A percentile compares a stretch with the other conserved stretches of the same genome.
Conservation (phyloP, 805 yeast genomes). For the Starmerella floricola region DNA sequence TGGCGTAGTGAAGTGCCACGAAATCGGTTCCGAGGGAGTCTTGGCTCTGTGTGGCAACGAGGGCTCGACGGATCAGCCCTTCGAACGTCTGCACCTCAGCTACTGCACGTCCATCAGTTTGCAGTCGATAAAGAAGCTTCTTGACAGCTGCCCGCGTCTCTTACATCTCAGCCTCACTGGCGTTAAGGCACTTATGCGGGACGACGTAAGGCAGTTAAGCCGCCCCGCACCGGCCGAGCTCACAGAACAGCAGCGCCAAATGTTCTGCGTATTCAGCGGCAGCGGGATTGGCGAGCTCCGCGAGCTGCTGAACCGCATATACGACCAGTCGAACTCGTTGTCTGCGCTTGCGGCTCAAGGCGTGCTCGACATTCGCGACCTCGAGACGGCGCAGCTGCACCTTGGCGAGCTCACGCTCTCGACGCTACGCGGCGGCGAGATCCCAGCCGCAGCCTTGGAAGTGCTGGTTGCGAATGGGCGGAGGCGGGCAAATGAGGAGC, state of each 20-base stretch:
- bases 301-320: conserved; percentile 37
- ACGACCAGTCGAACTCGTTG: too few relatives aligned
- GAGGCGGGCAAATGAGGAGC: too few relatives aligned
- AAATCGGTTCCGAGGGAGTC: conserved; percentile 75
- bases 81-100: conserved; percentile 86
- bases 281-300: conserved; percentile 71
- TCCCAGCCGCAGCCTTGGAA: too few relatives aligned
- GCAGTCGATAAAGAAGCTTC: conserved; percentile 60
- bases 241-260: conserved; percentile 67
- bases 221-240: conserved; percentile 89
- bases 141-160: conserved; percentile 70
- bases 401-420: too few relatives aligned
- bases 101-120: conserved; percentile 74
- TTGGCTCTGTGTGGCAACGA: conserved; percentile 45
- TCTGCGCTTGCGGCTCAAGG: too few relatives aligned
- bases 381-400: too few relatives aligned
- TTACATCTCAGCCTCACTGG: conserved; percentile 91
- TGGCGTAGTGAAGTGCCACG: conserved; percentile 82
- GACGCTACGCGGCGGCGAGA: too few relatives aligned
- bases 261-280: conserved; percentile 90
- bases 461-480: too few relatives aligned
- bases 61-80: conserved; percentile 54
- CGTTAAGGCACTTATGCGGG: conserved; percentile 72
- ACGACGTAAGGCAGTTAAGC: conserved; percentile 75
- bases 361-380: too few relatives aligned